Evolutionary conservation across 2,329 filamentous ascomycete genomes (phyloP), one percentile per base, ranked within the genome.

Genomic region (Ophiocordyceps sinensis): DNA sequence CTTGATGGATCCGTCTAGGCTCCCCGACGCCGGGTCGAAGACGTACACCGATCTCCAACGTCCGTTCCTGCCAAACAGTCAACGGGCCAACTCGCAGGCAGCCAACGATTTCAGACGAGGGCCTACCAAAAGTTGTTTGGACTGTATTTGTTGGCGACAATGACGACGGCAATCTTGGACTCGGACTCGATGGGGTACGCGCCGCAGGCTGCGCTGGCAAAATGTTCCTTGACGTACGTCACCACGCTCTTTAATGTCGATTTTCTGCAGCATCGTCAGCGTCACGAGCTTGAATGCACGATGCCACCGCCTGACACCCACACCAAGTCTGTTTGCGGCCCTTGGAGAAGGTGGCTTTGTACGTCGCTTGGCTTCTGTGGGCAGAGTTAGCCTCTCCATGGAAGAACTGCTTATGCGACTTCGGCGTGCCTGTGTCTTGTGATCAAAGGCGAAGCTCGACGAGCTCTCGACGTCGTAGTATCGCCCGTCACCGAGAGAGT

Each of bases 141-240:
- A 54, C 85, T 94, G 69, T 96, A 96, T 63, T 95, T 95, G 70
- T 91, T 95, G 43, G 88, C 85, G 38, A 94, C 88, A 39, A 94
- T 77, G 41, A 94, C 64, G 48, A 95, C 70, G 38, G 87, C 85
- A 45, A 96, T 64, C 52, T 79, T 77, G 26, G 75, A 74, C 59
- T 89, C 84, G 48, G 81, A 70, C 51, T 85, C 76, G 50, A 77
- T 79, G 11, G 89, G 85, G 60, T 85, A 95, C 38, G 85, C 85
- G 49, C 88, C 86, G 51, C 82, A 82, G 12, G 83, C 78, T 41
- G 81, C 82, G 53, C 77, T 82, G 10, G 85, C 79, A 59, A 88
- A 98, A 67, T 98, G 91, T 61, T 98, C 91, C 49, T 76, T 70
- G 42, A 86, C 79, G 57, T 96, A 89, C 30, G 73, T 64, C 21